phyloP scores from a whole-genome alignment of 495 filamentous ascomycete genomes.

The Penicillium mononematosum region DNA sequence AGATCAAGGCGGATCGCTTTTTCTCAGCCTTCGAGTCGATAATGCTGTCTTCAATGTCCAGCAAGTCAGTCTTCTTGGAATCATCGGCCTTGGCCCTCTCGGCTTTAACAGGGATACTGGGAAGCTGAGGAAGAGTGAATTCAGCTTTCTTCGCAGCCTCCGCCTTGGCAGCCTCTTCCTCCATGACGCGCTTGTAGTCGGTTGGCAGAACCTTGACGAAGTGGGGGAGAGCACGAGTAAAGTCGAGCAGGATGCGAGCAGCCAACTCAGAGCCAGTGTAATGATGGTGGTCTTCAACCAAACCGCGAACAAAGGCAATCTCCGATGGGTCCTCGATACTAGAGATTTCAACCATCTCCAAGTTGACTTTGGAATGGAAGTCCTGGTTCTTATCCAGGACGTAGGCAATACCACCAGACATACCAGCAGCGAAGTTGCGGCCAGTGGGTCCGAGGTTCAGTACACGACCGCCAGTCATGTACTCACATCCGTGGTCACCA shows the following conservation, averaged over 20 bases:
- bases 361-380: slow-evolving; percentile 93
- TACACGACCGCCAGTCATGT: slow-evolving; percentile 98
- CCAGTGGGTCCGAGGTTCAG: slow-evolving; percentile 87
- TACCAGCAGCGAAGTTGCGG: slow-evolving; percentile 99
- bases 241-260: slow-evolving; percentile 94
- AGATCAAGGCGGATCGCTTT: slow-evolving; percentile 86
- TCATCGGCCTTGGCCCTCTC: slow-evolving; percentile 62
- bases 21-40: slow-evolving; percentile 84
- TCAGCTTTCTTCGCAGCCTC: slow-evolving; percentile 81
- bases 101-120: slow-evolving; percentile 51
- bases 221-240: slow-evolving; percentile 85
- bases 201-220: slow-evolving; percentile 95
- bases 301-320: slow-evolving; percentile 88
- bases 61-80: slow-evolving; percentile 75
- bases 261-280: slow-evolving; percentile 98
- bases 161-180: slow-evolving; percentile 81
- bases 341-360: slow-evolving; percentile 96
- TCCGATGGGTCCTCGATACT: slow-evolving; percentile 84
- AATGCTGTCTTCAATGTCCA: slow-evolving; percentile 94
- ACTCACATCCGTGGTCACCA: slow-evolving; percentile 98
- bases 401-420: slow-evolving; percentile 99
- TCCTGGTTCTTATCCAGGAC: slow-evolving; percentile 90
- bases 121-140: slow-evolving; percentile 77
- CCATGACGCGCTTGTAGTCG: slow-evolving; percentile 94
- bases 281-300: slow-evolving; percentile 98